These are phyloP conservation scores for Colletotrichum sidae DNA, from an alignment of 2,329 filamentous ascomycete species.

Conservation along the genomic window DNA sequence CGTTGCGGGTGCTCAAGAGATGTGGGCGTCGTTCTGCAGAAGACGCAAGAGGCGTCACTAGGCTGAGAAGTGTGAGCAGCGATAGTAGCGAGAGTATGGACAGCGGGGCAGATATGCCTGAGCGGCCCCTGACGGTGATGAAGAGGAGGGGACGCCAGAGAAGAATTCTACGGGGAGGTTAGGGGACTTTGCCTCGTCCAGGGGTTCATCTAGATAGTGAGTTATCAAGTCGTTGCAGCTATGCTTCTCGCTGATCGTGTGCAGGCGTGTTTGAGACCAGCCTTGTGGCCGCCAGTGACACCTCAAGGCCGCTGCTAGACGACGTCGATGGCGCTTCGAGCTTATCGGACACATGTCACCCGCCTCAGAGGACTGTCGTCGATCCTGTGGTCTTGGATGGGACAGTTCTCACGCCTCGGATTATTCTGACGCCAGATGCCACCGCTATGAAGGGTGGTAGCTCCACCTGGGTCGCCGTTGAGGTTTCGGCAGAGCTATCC, in stretches of 20 bases:
- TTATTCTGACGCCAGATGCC: slow-evolving; percentile 57
- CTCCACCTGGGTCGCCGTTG: slow-evolving; percentile 61
- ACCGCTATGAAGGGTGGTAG: slow-evolving; percentile 47
- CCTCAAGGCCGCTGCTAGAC: no score
- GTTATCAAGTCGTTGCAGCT: no score
- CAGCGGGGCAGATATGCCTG: slow-evolving; percentile 42
- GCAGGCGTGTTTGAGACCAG: no score
- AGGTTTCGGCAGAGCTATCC: slow-evolving; percentile 57
- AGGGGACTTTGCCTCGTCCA: no score
- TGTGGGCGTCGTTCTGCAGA: slow-evolving; percentile 24
- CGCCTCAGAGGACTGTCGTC: neutral
- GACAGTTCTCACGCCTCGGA: slow-evolving; percentile 53
- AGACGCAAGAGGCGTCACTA: slow-evolving; percentile 31
- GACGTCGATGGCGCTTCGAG: no score
- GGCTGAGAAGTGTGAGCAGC: slow-evolving; percentile 39
- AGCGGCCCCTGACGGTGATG: slow-evolving; percentile 47
- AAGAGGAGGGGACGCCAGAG: slow-evolving; percentile 46
- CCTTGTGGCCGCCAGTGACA: no score
- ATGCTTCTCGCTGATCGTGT: no score
- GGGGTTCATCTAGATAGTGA: no score
- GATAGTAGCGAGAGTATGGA: slow-evolving; percentile 43
- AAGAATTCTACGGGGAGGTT: neutral
- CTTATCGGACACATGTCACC: neutral
- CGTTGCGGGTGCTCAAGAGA: slow-evolving; percentile 63
- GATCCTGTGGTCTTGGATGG: neutral